A percentile compares a stretch with the other conserved stretches of the same genome.
phyloP scores from a whole-genome alignment of 495 filamentous ascomycete species.

The Penicillium mononematosum region DNA sequence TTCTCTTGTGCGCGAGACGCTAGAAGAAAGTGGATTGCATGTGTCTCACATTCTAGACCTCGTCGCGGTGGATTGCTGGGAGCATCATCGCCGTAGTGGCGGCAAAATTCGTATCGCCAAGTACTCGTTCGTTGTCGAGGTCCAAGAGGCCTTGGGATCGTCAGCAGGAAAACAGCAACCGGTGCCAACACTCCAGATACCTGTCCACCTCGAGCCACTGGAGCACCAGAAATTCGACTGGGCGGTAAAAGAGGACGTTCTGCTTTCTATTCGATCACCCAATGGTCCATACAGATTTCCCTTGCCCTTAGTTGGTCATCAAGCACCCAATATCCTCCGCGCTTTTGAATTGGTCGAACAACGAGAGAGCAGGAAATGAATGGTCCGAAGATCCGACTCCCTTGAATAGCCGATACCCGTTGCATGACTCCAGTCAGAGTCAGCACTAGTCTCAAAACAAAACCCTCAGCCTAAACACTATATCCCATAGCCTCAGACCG shows the following conservation, averaged over 20 bases:
- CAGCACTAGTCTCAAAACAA: neutral
- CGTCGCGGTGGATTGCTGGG: constrained; percentile 38
- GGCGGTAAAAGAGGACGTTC: constrained; percentile 44
- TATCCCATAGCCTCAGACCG: neutral
- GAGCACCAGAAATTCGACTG: constrained; percentile 50
- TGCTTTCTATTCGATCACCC: constrained; percentile 8
- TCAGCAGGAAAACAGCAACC: neutral
- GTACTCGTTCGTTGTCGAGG: constrained; percentile 42
- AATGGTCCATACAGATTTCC: constrained; percentile 17
- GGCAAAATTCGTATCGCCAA: constrained; percentile 25
- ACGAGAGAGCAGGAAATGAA: neutral
- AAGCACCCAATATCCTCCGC: constrained; percentile 21
- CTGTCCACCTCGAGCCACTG: constrained; percentile 34
- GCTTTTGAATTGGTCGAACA: constrained; percentile 14
- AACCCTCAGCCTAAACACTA: neutral
- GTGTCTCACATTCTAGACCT: constrained; percentile 45
- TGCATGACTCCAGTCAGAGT: neutral
- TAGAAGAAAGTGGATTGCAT: constrained; percentile 58
- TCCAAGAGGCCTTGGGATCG: constrained; percentile 24
- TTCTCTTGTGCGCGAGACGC: constrained; percentile 53
- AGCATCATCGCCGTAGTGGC: constrained; percentile 19
- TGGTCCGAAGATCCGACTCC: neutral
- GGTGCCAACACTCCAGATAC: constrained; percentile 28
- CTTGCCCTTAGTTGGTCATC: neutral
- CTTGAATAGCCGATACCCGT: neutral